Evolutionary conservation across 2,329 filamentous ascomycete genomes (phyloP).

Genomic region (Thielaviopsis populi): DNA sequence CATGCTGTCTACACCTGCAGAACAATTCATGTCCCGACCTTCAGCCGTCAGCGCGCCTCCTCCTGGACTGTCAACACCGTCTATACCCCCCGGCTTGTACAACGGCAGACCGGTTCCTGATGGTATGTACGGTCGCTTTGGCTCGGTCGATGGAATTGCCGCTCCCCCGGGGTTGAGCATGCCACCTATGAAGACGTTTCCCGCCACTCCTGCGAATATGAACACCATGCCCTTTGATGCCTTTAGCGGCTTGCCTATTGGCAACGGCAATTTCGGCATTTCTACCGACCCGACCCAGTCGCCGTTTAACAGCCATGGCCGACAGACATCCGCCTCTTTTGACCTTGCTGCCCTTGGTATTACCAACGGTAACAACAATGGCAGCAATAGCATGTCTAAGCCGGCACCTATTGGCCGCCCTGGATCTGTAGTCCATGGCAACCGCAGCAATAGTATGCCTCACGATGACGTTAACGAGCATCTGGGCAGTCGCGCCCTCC

Average conservation of each 20-base stretch:
- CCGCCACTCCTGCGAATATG: conserved; percentile 19
- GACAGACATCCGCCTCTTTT: conserved; percentile 58
- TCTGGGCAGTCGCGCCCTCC: conserved; percentile 76
- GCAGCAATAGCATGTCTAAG: conserved; percentile 44
- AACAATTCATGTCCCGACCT: conserved; percentile 23
- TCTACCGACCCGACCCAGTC: conserved; percentile 17
- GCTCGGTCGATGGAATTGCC: conserved; percentile 10
- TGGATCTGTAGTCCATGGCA: conserved; percentile 49
- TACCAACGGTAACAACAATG: conserved; percentile 18
- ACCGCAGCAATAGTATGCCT: conserved; percentile 2
- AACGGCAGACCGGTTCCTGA: conserved; percentile 13
- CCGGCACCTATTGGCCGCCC: conserved; percentile 82
- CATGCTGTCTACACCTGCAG: conserved; percentile 33
- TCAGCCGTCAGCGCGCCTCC: conserved; percentile 4
- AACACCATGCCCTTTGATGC: conserved; percentile 7
- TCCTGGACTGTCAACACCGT: conserved; percentile 15
- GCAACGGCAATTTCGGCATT: not conserved
- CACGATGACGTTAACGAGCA: conserved; percentile 61
- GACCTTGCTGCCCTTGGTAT: conserved; percentile 33
- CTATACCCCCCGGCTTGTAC: conserved; percentile 31
- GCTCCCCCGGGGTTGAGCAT: conserved; percentile 11
- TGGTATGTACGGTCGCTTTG: conserved; percentile 14
- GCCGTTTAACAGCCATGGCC: conserved; percentile 44
- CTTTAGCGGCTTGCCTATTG: conserved; percentile 10
- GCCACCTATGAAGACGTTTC: conserved; percentile 29